These are phyloP conservation scores for Malassezia equina DNA, from an alignment of 1,284 basidiomycete genomes.

Conservation along the genomic window DNA sequence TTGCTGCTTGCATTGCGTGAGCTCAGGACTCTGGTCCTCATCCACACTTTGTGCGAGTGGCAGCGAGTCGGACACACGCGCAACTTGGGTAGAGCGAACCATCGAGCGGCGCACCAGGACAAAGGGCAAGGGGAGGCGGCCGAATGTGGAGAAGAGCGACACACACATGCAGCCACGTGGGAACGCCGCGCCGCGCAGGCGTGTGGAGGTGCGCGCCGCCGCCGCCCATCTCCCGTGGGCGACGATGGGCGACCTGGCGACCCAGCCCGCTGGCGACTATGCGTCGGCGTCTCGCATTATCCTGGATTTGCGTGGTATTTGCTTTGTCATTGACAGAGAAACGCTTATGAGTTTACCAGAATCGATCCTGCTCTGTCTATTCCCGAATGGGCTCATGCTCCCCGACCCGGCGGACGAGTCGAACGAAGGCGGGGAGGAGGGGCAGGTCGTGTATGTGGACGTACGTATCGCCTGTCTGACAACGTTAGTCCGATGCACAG, in stretches of 20 bases:
- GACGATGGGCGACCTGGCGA: neutral
- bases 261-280: neutral
- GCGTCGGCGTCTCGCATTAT: slow-evolving; percentile 62
- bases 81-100: slow-evolving; percentile 45
- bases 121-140: neutral
- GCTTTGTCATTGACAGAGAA: slow-evolving; percentile 92
- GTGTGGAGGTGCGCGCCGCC: neutral
- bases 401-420: slow-evolving; percentile 49
- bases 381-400: slow-evolving; percentile 91
- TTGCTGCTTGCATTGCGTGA: slow-evolving; percentile 97
- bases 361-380: slow-evolving; percentile 87
- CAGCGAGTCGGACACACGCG: slow-evolving; percentile 38
- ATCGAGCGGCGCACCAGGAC: slow-evolving; percentile 15
- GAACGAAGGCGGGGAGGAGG: slow-evolving; percentile 58
- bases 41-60: slow-evolving; percentile 45
- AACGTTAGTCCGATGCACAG: slow-evolving; percentile 77
- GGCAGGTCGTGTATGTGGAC: slow-evolving; percentile 89
- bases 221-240: neutral
- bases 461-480: slow-evolving; percentile 55
- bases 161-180: slow-evolving; percentile 7
- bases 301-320: slow-evolving; percentile 78
- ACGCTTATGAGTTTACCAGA: slow-evolving; percentile 97
- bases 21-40: slow-evolving; percentile 64
- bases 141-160: neutral
- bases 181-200: neutral